Conservation (phyloP, 73 alveolate species). For the Symbiodinium natans region DNA sequence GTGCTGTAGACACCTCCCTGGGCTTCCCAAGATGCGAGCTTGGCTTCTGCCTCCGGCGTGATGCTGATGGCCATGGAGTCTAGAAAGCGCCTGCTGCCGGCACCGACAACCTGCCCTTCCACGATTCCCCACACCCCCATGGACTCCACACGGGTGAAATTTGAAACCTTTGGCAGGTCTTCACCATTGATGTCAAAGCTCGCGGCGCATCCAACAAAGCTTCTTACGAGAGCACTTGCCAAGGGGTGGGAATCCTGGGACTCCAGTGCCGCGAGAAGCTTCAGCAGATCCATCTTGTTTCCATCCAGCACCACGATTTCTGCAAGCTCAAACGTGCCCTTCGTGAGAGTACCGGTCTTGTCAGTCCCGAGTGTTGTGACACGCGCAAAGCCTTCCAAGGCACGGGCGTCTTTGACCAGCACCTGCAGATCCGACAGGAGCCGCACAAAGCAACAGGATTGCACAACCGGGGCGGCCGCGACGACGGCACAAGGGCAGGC, state of each 20-base stretch:
- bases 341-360: conserved; percentile 83
- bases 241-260: conserved; percentile 81
- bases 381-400: conserved; percentile 69
- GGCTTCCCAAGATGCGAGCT: conserved; percentile 23
- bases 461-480: conserved; percentile 92
- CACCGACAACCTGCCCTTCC: conserved; percentile 38
- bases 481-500: conserved; percentile 93
- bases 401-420: conserved; percentile 70
- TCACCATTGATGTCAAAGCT: conserved; percentile 2
- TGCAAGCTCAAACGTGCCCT: conserved; percentile 34
- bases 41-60: conserved; percentile 26
- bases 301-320: background rate
- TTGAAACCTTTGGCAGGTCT: conserved; percentile 45
- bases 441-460: conserved; percentile 73
- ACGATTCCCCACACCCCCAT: conserved; percentile 71
- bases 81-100: conserved; percentile 80
- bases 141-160: conserved; percentile 58
- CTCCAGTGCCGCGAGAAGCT: conserved; percentile 66
- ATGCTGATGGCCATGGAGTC: conserved; percentile 53
- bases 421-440: conserved; percentile 67
- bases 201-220: conserved; percentile 84
- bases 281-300: conserved; percentile 38
- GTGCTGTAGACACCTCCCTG: conserved; percentile 33
- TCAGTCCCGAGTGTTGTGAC: conserved; percentile 45
- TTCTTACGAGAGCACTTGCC: conserved; percentile 43